Evolutionary conservation across 192 early-diverging fungal species (phyloP), one percentile per base, ranked within the genome.

Genomic region (Rhizophagus prolifer): DNA sequence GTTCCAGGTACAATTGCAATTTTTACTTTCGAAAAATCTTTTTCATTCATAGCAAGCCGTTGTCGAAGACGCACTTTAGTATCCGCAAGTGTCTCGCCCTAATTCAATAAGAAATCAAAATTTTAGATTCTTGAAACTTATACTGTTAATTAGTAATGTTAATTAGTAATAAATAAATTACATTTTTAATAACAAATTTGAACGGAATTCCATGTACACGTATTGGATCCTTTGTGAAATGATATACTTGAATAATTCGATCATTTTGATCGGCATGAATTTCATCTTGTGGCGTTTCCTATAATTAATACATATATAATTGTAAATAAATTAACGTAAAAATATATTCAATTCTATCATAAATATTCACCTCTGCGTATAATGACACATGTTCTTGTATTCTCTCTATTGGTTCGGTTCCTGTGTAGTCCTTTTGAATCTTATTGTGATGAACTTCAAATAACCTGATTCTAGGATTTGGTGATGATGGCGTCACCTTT

Each of bases 201-300:
- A 98, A 97, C 23, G 97, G 97, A 44, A 94, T 84, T 58, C 95
- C 88, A 81, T 97, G 95, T 8, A 86, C 79, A 41, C 89, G 88
- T 13, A 64, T 46, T 14, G 90, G 81, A 31, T 95, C 92, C 73
- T 91, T 89, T 62, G 86, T 83, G 81, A 92, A 96, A 79, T 97
- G 95, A 82, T 90, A 90, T 23, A 93, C 93, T 23, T 83, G 85
- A 66, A 97, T 76, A n/a, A 87, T 54, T 9, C 62, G 30, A 54
- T 88, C 85, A 19, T 81, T 75, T 25, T 79, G 64, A 16, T 75
- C 79, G 12, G 30, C 77, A 26, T 79, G 79, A 1, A 65, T 26
- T 46, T 87, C 86, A 47, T 90, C 91, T 72, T 79, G 79, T 4
- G 84, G 86, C 23, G 84, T 78, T 72, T 85, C 84, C 75, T 75